These are phyloP conservation scores for Thinopyrum elongatum DNA, from an alignment of 176 grass and related monocot genomes.

Conservation along the genomic window DNA sequence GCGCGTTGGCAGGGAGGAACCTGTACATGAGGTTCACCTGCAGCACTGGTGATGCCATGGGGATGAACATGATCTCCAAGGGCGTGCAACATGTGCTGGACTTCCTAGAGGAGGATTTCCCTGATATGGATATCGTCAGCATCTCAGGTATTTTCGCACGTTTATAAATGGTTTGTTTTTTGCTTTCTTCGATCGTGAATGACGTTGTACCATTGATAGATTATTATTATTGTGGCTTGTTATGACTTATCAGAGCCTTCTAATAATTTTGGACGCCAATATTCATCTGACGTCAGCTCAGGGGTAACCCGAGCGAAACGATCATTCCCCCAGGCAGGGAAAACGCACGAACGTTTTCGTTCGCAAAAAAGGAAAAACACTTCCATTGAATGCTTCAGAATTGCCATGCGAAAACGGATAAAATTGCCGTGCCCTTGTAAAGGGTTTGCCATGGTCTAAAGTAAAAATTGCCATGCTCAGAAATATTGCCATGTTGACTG, in stretches of 20 bases:
- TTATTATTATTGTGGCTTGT: not conserved
- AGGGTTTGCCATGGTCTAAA: too few relatives aligned
- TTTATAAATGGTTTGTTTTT: not conserved
- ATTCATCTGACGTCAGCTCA: too few relatives aligned
- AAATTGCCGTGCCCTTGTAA: too few relatives aligned
- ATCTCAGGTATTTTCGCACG: conserved; percentile 66
- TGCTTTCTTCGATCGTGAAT: too few relatives aligned
- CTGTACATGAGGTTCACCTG: conserved; percentile 87
- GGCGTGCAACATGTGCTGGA: conserved; percentile 88
- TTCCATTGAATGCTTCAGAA: too few relatives aligned
- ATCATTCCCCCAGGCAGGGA: too few relatives aligned
- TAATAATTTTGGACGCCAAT: not conserved
- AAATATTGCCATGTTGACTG: too few relatives aligned
- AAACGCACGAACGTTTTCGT: too few relatives aligned
- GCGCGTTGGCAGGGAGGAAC: conserved; percentile 85
- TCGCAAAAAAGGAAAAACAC: too few relatives aligned
- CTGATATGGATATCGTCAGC: conserved; percentile 92
- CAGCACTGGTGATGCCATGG: conserved; percentile 97
- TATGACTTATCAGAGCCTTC: not conserved
- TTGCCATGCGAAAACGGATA: too few relatives aligned
- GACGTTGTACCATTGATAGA: not conserved
- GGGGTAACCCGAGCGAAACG: too few relatives aligned
- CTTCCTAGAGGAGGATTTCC: conserved; percentile 78
- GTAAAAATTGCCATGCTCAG: too few relatives aligned
- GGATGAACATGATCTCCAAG: conserved; percentile 98